Base-by-base conservation (phyloP, 176 grass and related monocot genomes). In the Ensete glaucum region DNA sequence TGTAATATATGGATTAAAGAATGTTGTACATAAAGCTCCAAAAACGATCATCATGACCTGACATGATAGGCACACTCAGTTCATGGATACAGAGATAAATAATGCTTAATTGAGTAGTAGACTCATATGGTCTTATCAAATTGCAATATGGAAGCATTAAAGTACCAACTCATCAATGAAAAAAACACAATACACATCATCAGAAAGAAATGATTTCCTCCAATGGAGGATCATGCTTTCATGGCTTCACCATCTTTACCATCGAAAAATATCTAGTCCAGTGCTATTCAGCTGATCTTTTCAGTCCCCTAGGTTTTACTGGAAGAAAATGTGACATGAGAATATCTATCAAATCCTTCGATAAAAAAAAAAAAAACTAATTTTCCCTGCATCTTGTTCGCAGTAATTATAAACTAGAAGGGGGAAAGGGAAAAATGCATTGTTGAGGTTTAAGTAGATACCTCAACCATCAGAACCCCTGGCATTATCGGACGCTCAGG, bases 381-480 rank as follows among this genome's bases (percentile, higher is more conserved):
- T 23, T 23, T 60, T 60, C 57, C 15, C 14, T n/a, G n/a, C 14
- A 8, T 60, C 58, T 62, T 62, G n/a, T n/a, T 43, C 34, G 34
- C 34, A 43, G 17, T n/a, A 64, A 19, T n/a, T 0, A 71, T 9
- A 71, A 71, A 9, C 5, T 15, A 21, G 19, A 51, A 50, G 19
- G 34, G 34, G 34, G 0, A 53, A n/a, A 55, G 17, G 25, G 14
- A 9, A 11, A 54, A 23, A 25, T 12, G 20, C 71, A 51, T 23
- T 0, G 50, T 53, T 17, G 25, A 64, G 49, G 13, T 50, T 50
- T 11, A 16, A 69, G 15, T 50, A 22, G 21, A 64, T 88, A 91
- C 89, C 90, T 92, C 90, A 22, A 92, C 76, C 90, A 89, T 88
- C 15, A 80, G 78, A 73, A 80, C 78, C 13, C 78, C 78, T 27